These are phyloP conservation scores for Nothophoma quercina DNA, from an alignment of 2,329 filamentous ascomycete species.

Conservation along the genomic window DNA sequence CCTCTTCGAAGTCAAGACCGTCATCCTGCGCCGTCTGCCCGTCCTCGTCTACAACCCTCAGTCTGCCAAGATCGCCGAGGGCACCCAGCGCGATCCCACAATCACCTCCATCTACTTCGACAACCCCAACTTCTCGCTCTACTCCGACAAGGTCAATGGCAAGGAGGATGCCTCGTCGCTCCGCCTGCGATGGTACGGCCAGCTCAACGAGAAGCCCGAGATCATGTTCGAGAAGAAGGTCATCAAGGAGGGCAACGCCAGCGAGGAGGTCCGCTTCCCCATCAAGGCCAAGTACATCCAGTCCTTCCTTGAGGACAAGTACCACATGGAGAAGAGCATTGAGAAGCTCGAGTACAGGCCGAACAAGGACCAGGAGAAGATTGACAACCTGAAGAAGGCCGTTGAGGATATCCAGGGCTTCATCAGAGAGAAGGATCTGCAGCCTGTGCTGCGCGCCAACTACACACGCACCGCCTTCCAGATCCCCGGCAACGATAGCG, in stretches of 20 bases:
- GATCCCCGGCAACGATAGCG: constrained; percentile 87
- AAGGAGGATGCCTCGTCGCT: constrained; percentile 80
- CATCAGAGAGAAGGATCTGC: constrained; percentile 76
- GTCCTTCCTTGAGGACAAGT: constrained; percentile 83
- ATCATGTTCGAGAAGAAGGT: constrained; percentile 91
- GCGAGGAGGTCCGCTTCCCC: constrained; percentile 78
- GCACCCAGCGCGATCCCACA: constrained; percentile 79
- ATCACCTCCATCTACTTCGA: constrained; percentile 98
- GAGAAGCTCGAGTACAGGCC: constrained; percentile 82
- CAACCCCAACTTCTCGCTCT: constrained; percentile 83
- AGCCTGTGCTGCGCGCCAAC: constrained; percentile 88
- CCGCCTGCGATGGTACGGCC: constrained; percentile 89
- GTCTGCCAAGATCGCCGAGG: constrained; percentile 81
- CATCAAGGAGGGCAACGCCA: constrained; percentile 76
- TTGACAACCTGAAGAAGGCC: constrained; percentile 73
- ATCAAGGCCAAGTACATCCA: constrained; percentile 96
- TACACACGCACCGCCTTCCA: constrained; percentile 96
- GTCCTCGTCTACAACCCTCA: constrained; percentile 93
- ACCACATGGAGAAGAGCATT: constrained; percentile 89
- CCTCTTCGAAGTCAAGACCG: constrained; percentile 94
- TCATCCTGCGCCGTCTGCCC: constrained; percentile 88
- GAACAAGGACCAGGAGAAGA: constrained; percentile 70
- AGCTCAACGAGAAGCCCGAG: constrained; percentile 78
- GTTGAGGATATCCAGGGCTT: constrained; percentile 82
- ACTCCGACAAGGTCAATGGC: constrained; percentile 82